Evolutionary conservation across 306 rosid species (phyloP).

Genomic region (Acacia crassicarpa): DNA sequence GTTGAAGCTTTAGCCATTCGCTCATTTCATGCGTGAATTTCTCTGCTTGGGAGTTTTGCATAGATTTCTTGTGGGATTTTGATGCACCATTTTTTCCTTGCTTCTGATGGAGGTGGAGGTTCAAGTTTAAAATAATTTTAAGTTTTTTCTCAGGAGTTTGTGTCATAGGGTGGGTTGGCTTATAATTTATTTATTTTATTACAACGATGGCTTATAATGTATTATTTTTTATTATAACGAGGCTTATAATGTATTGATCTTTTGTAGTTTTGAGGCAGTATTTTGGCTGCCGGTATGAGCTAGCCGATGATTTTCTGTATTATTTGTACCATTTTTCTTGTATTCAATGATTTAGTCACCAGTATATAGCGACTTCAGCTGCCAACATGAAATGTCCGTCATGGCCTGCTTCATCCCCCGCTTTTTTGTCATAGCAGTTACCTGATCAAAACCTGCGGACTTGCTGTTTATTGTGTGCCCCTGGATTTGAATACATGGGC

Average conservation of each 20-base stretch:
- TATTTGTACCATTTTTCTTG: constrained; percentile 46
- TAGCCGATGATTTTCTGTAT: constrained; percentile 58
- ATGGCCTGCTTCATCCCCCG: constrained; percentile 22
- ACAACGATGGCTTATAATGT: constrained; percentile 50
- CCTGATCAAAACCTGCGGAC: not conserved
- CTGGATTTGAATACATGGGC: not conserved
- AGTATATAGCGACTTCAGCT: constrained; percentile 35
- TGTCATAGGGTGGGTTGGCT: constrained; percentile 31
- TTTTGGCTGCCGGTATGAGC: constrained; percentile 58
- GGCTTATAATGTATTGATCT: constrained; percentile 66
- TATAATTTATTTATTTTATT: too few relatives aligned
- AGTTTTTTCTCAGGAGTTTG: constrained; percentile 37
- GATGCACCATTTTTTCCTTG: constrained; percentile 42
- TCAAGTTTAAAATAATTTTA: constrained; percentile 45
- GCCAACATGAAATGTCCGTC: constrained; percentile 20
- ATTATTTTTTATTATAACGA: too few relatives aligned
- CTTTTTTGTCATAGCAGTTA: not conserved
- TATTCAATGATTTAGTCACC: constrained; percentile 34
- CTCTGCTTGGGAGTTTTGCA: constrained; percentile 33
- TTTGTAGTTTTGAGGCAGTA: constrained; percentile 62
- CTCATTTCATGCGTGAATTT: constrained; percentile 34
- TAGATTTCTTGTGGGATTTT: constrained; percentile 37
- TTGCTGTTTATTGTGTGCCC: not conserved
- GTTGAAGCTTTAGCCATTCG: constrained; percentile 32
- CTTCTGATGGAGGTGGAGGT: constrained; percentile 40